Percentiles rank a stretch among this genome's conserved stretches.
These are phyloP conservation scores for Coccomyxa subellipsoidea DNA, from an alignment of 163 green algal species.

Conservation along the genomic window DNA sequence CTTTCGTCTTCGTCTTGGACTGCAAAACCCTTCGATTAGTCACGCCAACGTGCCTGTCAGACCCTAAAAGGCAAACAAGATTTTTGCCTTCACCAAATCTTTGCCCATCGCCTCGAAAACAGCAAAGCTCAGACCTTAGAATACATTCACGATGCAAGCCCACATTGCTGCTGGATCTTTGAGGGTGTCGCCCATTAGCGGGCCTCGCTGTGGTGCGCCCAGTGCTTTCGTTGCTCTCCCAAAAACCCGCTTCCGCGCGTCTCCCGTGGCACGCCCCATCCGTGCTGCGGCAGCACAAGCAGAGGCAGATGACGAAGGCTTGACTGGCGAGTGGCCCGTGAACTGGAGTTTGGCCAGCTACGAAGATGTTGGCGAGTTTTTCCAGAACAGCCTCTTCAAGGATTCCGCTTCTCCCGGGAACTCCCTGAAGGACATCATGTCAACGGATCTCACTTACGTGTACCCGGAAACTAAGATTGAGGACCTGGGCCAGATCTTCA, in stretches of 20 bases:
- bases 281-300: neutral
- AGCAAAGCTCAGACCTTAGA: neutral
- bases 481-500: conserved; percentile 20
- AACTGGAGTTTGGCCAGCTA: conserved; percentile 42
- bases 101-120: neutral
- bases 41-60: neutral
- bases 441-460: conserved; percentile 15
- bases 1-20: no score
- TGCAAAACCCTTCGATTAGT: neutral
- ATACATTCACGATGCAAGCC: neutral
- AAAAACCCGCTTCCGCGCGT: neutral
- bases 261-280: neutral
- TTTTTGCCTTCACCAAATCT: neutral
- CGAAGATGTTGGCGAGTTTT: conserved; percentile 42
- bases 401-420: conserved; percentile 16
- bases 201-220: neutral
- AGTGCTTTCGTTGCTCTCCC: neutral
- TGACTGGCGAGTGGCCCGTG: conserved; percentile 35
- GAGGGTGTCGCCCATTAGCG: neutral
- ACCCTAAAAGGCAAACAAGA: neutral
- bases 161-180: neutral
- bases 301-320: neutral
- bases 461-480: conserved; percentile 25
- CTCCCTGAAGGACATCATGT: conserved; percentile 31
- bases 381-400: conserved; percentile 39